A percentile compares a stretch with the other conserved stretches of the same genome.
phyloP scores from a whole-genome alignment of 2,329 filamentous ascomycete genomes.

The Exophiala spinifera region DNA sequence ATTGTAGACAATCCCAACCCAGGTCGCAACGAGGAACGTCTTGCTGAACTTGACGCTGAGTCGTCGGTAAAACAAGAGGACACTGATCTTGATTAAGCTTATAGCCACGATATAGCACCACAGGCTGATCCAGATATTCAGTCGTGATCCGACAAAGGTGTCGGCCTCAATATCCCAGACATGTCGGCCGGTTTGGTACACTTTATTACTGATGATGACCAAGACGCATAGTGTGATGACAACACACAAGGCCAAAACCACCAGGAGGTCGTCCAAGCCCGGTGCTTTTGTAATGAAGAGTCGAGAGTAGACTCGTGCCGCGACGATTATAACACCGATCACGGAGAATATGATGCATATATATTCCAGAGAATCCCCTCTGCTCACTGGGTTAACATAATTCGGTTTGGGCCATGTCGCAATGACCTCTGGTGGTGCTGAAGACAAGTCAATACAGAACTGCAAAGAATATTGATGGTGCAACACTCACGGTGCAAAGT shows the following conservation, averaged over 20 bases:
- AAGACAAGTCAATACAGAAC: background rate
- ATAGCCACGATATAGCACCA: conserved; percentile 19
- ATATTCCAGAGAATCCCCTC: conserved; percentile 30
- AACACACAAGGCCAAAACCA: conserved; percentile 18
- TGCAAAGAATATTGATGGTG: background rate
- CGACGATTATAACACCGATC: conserved; percentile 25
- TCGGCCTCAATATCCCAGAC: conserved; percentile 27
- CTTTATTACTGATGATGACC: conserved; percentile 25
- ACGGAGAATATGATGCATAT: conserved; percentile 30
- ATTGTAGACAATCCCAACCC: conserved; percentile 31
- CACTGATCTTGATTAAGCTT: conserved; percentile 24
- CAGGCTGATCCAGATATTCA: conserved; percentile 26
- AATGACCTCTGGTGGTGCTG: conserved; percentile 19
- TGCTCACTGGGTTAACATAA: conserved; percentile 31
- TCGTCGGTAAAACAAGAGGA: conserved; percentile 31
- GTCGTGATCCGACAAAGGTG: conserved; percentile 14
- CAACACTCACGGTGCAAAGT: conserved; percentile 22
- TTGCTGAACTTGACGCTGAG: conserved; percentile 26
- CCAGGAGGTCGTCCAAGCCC: conserved; percentile 25
- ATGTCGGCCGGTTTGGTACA: conserved; percentile 24
- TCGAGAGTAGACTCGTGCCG: conserved; percentile 32
- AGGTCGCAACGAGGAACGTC: conserved; percentile 26
- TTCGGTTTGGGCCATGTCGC: conserved; percentile 34
- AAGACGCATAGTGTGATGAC: conserved; percentile 18
- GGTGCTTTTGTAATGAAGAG: conserved; percentile 29